Evolutionary conservation across 495 filamentous ascomycete species (phyloP).

Genomic region (Penicillium waksmanii): DNA sequence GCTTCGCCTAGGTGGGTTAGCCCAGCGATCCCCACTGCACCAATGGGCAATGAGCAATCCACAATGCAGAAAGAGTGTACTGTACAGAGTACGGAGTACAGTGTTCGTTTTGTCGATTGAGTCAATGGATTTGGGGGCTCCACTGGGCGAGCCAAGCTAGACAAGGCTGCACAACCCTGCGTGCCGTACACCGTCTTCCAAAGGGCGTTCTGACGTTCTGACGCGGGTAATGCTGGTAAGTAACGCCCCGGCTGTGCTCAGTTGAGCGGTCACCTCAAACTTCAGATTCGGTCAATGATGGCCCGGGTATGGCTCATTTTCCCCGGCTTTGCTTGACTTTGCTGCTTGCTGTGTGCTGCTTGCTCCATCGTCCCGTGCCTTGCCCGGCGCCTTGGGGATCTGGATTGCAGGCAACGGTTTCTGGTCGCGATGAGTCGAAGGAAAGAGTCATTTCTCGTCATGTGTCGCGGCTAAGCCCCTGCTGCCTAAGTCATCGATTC

Average conservation of each 20-base stretch:
- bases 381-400: slow-evolving; percentile 22
- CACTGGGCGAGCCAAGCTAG: slow-evolving; percentile 2
- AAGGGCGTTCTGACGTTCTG: neutral
- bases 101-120: neutral
- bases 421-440: slow-evolving; percentile 13
- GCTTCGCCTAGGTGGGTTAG: slow-evolving; percentile 16
- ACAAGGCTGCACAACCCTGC: slow-evolving; percentile 17
- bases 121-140: neutral
- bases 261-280: slow-evolving; percentile 22
- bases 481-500: slow-evolving; percentile 30
- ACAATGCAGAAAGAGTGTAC: too few species aligned
- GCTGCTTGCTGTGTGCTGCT: neutral
- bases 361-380: slow-evolving; percentile 21
- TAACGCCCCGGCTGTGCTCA: slow-evolving; percentile 11
- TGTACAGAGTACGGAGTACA: slow-evolving; percentile 2
- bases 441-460: slow-evolving; percentile 20
- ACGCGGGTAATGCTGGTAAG: slow-evolving; percentile 16
- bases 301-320: neutral
- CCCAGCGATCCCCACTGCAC: slow-evolving; percentile 2
- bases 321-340: neutral
- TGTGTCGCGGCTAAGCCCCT: slow-evolving; percentile 18
- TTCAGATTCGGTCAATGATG: neutral
- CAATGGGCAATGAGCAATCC: slow-evolving; percentile 7
- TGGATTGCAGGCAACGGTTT: slow-evolving; percentile 15
- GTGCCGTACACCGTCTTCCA: slow-evolving; percentile 15